Evolutionary conservation across 2,329 filamentous ascomycete genomes (phyloP), one percentile per base, ranked within the genome.

Genomic region (Aureobasidium sp.): DNA sequence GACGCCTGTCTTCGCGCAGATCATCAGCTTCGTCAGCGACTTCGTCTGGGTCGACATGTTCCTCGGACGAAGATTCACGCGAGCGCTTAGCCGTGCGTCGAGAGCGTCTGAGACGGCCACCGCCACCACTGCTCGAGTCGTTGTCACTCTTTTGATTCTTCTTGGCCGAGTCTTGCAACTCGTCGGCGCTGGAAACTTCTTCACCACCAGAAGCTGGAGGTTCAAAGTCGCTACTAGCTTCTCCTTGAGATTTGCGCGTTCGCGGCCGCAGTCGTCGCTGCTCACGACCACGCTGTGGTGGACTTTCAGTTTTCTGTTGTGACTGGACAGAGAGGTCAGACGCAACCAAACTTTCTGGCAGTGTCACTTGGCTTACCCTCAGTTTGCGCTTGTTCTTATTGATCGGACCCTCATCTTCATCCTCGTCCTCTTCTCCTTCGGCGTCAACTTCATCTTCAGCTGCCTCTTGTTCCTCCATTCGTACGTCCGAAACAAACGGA

Each of bases 221-320:
- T 67, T 86, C 83, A 65, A 87, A 87, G 67, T 87, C 84, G 67
- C 84, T 86, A 67, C 81, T 84, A 57, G 85, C 83, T 53, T 84
- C 80, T 56, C 73, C 67, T 65, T 74, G 70, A 34, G 70, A 63
- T 71, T 82, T 79, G 41, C 76, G 66, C 20, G 67, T 75, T 62
- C 72, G 71, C 20, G 67, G 75, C 62, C 72, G 71, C 56, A 79
- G 76, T 36, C 74, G 77, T 34, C 71, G 68, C 67, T 77, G 68
- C 70, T 74, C 62, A 15, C 55, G 55, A 27, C 31, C 55, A 71
- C 65, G 41, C 64, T 47, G 42, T 41, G 71, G 65, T 56, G 63
- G 73, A 65, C 72, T 76, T 63, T 76, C 77, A 52, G 62, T 20
- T 27, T 64, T 59, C 39, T 45, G 49, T 36, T 58, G 64, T 41